A percentile compares a stretch with the other conserved stretches of the same genome.
Conservation (phyloP, 2,329 filamentous ascomycete genomes). For the Stenocarpella maydis region DNA sequence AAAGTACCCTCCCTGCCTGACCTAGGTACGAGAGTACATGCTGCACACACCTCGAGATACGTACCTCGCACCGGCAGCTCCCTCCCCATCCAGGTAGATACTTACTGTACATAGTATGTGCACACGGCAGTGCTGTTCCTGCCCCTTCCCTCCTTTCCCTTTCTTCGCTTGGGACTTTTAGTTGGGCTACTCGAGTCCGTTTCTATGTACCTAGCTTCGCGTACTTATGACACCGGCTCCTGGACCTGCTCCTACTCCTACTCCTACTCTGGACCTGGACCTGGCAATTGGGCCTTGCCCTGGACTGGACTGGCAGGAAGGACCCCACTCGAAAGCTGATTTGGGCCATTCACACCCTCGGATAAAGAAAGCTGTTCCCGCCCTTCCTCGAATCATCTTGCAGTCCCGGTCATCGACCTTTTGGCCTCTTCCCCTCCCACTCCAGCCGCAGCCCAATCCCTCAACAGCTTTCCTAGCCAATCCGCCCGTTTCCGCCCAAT, state of each 20-base stretch:
- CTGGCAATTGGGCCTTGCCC: constrained; percentile 12
- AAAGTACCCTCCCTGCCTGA: no score
- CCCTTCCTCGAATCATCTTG: constrained; percentile 36
- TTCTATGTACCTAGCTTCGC: no score
- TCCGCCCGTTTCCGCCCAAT: constrained; percentile 18
- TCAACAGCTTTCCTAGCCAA: constrained; percentile 1
- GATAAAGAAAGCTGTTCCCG: constrained; percentile 34
- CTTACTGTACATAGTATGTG: no score
- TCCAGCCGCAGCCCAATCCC: no score
- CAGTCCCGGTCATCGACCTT: constrained; percentile 16
- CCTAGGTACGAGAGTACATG: no score
- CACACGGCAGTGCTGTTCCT: no score
- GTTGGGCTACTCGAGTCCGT: no score
- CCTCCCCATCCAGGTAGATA: no score
- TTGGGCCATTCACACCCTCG: constrained; percentile 33
- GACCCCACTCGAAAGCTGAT: constrained; percentile 30
- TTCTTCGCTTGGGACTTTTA: constrained; percentile 1
- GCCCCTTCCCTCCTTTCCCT: neutral
- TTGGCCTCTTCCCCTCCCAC: constrained; percentile 10
- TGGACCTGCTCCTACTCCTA: no score
- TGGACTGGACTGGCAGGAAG: constrained; percentile 4
- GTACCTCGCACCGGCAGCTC: no score
- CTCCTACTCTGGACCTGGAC: neutral
- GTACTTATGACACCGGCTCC: no score
- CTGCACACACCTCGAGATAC: no score